A percentile compares a stretch with the other conserved stretches of the same genome.
These are phyloP conservation scores for Periglandula ipomoeae DNA, from an alignment of 2,329 filamentous ascomycete species.

Conservation along the genomic window DNA sequence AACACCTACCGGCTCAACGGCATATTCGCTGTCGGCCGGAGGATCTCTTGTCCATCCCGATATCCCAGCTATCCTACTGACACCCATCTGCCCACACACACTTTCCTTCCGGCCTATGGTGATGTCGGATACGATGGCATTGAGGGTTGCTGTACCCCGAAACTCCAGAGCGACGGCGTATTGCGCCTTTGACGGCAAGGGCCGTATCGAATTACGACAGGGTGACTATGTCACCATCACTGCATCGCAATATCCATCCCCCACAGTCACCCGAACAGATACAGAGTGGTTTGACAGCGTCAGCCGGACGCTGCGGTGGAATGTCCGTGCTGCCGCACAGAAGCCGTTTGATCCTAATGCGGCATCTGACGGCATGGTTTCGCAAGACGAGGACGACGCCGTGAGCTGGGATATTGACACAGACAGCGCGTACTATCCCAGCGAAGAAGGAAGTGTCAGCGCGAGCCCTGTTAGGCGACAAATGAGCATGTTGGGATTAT, in stretches of 20 bases:
- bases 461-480: conserved; percentile 62
- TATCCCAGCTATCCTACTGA: conserved; percentile 92
- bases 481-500: conserved; percentile 58
- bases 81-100: conserved; percentile 95
- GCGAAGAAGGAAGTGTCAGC: conserved; percentile 60
- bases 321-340: conserved; percentile 82
- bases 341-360: conserved; percentile 66
- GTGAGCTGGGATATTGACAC: conserved; percentile 92
- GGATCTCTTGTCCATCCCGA: conserved; percentile 94
- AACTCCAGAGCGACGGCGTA: conserved; percentile 88
- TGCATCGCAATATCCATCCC: conserved; percentile 93
- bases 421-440: conserved; percentile 62
- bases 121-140: conserved; percentile 84
- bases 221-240: conserved; percentile 96
- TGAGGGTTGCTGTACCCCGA: conserved; percentile 78
- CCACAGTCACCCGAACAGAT: conserved; percentile 81
- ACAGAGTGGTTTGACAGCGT: conserved; percentile 98
- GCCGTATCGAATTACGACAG: conserved; percentile 82
- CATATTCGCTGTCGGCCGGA: conserved; percentile 91
- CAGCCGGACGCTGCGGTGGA: conserved; percentile 86
- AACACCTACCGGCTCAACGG: conserved; percentile 88
- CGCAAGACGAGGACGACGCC: conserved; percentile 44
- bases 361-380: conserved; percentile 22
- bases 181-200: conserved; percentile 96
- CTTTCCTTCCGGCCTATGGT: conserved; percentile 97